Percentiles rank a stretch among this genome's conserved stretches.
phyloP scores from a whole-genome alignment of 208 protist species.

The Novymonas esmeraldas region DNA sequence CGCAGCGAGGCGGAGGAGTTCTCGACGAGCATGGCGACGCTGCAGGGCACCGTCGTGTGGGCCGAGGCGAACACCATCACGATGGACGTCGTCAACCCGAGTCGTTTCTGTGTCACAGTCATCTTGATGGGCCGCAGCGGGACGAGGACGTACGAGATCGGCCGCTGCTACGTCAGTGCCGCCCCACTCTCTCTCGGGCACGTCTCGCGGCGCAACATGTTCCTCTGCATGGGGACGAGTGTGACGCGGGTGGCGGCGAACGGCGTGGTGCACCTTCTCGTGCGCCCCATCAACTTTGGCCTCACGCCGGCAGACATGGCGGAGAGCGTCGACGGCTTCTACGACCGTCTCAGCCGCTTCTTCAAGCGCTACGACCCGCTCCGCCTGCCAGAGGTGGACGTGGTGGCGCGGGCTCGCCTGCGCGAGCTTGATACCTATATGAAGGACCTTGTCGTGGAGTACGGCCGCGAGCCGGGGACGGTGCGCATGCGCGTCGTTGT shows the following conservation, averaged over 20 bases:
- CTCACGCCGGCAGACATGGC: conserved; percentile 34
- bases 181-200: conserved; percentile 47
- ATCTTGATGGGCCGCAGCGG: conserved; percentile 54
- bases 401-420: conserved; percentile 47
- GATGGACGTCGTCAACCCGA: conserved; percentile 67
- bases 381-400: conserved; percentile 64
- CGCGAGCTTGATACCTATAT: conserved; percentile 64
- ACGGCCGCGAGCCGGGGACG: conserved; percentile 79
- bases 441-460: conserved; percentile 66
- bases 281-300: conserved; percentile 66
- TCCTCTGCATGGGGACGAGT: conserved; percentile 52
- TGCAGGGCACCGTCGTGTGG: conserved; percentile 65
- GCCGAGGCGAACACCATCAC: conserved; percentile 26
- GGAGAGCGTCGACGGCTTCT: conserved; percentile 58
- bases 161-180: conserved; percentile 52
- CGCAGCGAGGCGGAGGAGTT: conserved; percentile 67
- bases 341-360: conserved; percentile 73
- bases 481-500: conserved; percentile 59
- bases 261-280: conserved; percentile 63
- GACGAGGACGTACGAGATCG: conserved; percentile 61
- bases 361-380: conserved; percentile 76
- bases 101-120: conserved; percentile 52
- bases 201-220: conserved; percentile 64
- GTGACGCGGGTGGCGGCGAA: conserved; percentile 34
- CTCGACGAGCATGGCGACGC: conserved; percentile 30